Conservation (phyloP, 352 stramenopile genomes). For the Phytophthora uliginosa region DNA sequence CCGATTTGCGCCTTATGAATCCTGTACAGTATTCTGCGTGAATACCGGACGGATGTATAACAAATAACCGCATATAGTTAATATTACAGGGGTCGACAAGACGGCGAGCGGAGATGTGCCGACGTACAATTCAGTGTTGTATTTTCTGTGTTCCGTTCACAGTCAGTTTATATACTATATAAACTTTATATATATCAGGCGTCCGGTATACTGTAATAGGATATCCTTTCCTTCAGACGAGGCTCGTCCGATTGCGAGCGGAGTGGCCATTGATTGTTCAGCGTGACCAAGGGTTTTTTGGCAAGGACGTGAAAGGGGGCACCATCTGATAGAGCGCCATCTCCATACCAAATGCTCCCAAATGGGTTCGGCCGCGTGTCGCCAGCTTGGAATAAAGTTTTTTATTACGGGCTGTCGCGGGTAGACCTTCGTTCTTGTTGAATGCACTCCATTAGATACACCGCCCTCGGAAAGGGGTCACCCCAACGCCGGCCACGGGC, state of each 20-base stretch:
- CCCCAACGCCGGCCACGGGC: not conserved
- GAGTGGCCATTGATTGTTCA: constrained; percentile 16
- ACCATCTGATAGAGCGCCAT: constrained; percentile 13
- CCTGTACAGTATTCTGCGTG: no score
- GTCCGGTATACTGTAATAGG: no score
- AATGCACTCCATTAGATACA: not conserved
- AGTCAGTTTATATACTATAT: no score
- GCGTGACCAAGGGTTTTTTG: constrained; percentile 1
- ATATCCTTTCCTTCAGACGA: constrained; percentile 23
- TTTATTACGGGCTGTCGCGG: not conserved
- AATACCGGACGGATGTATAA: no score
- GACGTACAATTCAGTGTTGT: no score
- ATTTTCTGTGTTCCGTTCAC: no score
- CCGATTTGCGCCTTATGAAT: constrained; percentile 25
- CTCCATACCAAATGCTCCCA: constrained; percentile 27
- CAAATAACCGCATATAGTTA: no score
- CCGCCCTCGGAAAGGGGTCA: constrained; percentile 9
- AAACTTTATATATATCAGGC: no score
- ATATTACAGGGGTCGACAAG: no score
- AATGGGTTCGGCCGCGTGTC: constrained; percentile 14
- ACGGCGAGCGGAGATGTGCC: no score
- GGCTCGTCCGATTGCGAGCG: constrained; percentile 13
- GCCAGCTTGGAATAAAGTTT: not conserved
- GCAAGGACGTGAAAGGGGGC: constrained; percentile 1
- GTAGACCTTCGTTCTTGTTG: not conserved